Percentiles rank a stretch among this genome's conserved stretches.
phyloP scores from a whole-genome alignment of 352 stramenopile species.

The Pilasporangium apinafurcum region DNA sequence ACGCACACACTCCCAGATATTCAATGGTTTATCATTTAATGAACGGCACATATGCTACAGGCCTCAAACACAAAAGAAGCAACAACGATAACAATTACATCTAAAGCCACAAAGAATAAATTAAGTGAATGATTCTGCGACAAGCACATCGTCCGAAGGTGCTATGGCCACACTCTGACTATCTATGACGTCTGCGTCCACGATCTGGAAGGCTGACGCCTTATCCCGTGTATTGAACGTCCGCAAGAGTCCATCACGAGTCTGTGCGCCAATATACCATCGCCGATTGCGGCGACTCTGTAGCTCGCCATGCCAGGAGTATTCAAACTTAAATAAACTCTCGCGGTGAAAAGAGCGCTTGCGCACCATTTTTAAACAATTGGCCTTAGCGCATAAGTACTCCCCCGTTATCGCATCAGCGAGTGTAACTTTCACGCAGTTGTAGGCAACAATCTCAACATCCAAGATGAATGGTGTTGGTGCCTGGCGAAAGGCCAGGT shows the following conservation, averaged over 20 bases:
- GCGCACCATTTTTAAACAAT: slow-evolving; percentile 38
- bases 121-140: neutral
- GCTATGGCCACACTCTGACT: slow-evolving; percentile 24
- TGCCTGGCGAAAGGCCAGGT: slow-evolving; percentile 53
- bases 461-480: slow-evolving; percentile 41
- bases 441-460: slow-evolving; percentile 35
- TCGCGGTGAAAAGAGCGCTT: slow-evolving; percentile 46
- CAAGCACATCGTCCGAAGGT: neutral
- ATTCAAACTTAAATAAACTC: slow-evolving; percentile 60
- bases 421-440: slow-evolving; percentile 49
- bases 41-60: slow-evolving; percentile 7
- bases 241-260: slow-evolving; percentile 50
- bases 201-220: slow-evolving; percentile 46
- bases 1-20: slow-evolving; percentile 82
- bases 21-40: slow-evolving; percentile 21
- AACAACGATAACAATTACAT: too few species aligned
- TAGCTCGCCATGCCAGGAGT: slow-evolving; percentile 61
- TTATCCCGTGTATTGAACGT: slow-evolving; percentile 57
- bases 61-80: too few species aligned
- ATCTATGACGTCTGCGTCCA: slow-evolving; percentile 53
- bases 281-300: slow-evolving; percentile 55
- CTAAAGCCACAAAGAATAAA: too few species aligned
- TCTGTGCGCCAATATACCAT: slow-evolving; percentile 68
- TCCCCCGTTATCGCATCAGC: slow-evolving; percentile 29
- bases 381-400: slow-evolving; percentile 47